Percentiles rank a stretch among this genome's conserved stretches.
Evolutionary conservation across 805 yeast genomes (phyloP).

Genomic region (Naumovozyma dairenensis): DNA sequence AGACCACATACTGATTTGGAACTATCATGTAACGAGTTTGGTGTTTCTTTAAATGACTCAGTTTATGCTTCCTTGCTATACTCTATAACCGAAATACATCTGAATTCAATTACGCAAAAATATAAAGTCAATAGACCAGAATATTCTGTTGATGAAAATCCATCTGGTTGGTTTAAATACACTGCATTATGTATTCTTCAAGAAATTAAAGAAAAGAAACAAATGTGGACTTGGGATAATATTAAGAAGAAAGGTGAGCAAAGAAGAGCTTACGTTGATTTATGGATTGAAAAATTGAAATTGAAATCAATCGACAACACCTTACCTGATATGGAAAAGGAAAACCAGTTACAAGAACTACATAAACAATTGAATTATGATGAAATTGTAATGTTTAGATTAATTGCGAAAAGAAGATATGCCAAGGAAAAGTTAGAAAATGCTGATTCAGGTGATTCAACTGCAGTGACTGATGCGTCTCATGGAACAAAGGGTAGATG

Average conservation of each 20-base stretch:
- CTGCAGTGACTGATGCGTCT: conserved; percentile 8
- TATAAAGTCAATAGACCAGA: conserved; percentile 64
- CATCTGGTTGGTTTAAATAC: conserved; percentile 73
- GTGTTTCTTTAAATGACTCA: conserved; percentile 72
- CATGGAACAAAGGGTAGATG: conserved; percentile 37
- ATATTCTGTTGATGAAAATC: conserved; percentile 43
- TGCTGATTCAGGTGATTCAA: too few relatives aligned
- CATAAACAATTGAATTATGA: conserved; percentile 60
- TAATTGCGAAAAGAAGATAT: conserved; percentile 60
- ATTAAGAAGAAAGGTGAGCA: conserved; percentile 64
- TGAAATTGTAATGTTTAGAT: conserved; percentile 76
- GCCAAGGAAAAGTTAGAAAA: conserved; percentile 42
- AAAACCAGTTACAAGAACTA: conserved; percentile 37
- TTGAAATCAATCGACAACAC: conserved; percentile 24
- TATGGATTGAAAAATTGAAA: conserved; percentile 56
- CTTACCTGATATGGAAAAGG: conserved; percentile 30
- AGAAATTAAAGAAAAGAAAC: conserved; percentile 73
- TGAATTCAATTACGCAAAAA: conserved; percentile 69
- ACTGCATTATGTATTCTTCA: conserved; percentile 65
- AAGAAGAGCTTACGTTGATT: conserved; percentile 51
- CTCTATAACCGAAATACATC: conserved; percentile 72
- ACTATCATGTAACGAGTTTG: conserved; percentile 77
- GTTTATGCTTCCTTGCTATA: conserved; percentile 77
- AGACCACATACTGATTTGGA: conserved; percentile 66
- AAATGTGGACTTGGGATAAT: conserved; percentile 83